Percentiles rank a stretch among this genome's conserved stretches.
Conservation (phyloP, 75 land plant genomes). For the Azolla pinnata region DNA sequence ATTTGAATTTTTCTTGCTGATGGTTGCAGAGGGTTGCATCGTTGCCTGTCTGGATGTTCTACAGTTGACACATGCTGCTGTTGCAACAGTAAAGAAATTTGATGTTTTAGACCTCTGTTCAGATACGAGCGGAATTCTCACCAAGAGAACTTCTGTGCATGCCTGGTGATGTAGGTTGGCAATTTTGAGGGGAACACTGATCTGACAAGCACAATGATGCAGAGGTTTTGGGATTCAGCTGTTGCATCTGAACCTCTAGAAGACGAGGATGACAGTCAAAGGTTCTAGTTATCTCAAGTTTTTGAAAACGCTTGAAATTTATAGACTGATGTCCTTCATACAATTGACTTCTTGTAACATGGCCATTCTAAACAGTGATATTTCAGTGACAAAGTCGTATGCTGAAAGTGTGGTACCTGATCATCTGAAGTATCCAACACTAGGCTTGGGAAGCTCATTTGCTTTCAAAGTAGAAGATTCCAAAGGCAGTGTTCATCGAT, state of each 20-base stretch:
- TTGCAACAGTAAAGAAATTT: slow-evolving; percentile 52
- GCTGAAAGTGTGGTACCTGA: slow-evolving; percentile 43
- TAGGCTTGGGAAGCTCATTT: slow-evolving; percentile 62
- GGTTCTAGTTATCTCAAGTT: no score
- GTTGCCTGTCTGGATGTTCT: slow-evolving; percentile 84
- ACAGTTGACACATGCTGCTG: slow-evolving; percentile 88
- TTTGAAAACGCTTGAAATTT: no score
- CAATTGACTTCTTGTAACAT: neutral
- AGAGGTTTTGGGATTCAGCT: slow-evolving; percentile 96
- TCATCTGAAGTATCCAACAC: slow-evolving; percentile 42
- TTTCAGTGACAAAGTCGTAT: slow-evolving; percentile 46
- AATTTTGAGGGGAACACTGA: slow-evolving; percentile 52
- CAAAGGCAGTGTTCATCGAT: slow-evolving; percentile 74
- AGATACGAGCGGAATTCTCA: neutral
- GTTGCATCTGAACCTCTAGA: slow-evolving; percentile 69
- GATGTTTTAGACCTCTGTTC: neutral
- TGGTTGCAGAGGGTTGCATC: slow-evolving; percentile 58
- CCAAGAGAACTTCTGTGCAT: neutral
- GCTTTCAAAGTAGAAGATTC: slow-evolving; percentile 66
- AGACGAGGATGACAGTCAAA: slow-evolving; percentile 71
- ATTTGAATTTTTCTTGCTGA: neutral
- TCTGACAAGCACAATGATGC: slow-evolving; percentile 70
- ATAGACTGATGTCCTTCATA: slow-evolving; percentile 2
- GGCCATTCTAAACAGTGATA: slow-evolving; percentile 39
- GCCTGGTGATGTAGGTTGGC: slow-evolving; percentile 46